phyloP scores from a whole-genome alignment of 306 rosid genomes.

The Geum urbanum region DNA sequence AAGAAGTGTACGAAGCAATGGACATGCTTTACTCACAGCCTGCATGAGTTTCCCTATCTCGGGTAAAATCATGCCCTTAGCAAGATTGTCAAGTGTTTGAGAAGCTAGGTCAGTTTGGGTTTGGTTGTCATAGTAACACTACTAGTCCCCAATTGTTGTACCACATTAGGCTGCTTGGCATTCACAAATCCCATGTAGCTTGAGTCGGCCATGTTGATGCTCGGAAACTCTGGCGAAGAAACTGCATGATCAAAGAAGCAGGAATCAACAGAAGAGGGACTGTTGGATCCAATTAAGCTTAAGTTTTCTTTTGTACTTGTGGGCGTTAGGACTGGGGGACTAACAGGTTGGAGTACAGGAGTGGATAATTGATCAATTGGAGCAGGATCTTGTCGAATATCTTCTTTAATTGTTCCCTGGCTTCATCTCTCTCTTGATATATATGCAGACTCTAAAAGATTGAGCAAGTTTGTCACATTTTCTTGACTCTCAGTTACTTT shows the following conservation, averaged over 20 bases:
- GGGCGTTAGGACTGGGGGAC: conserved; percentile 30
- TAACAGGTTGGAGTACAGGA: conserved; percentile 28
- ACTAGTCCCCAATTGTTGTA: conserved; percentile 5
- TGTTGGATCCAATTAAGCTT: conserved; percentile 43
- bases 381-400: conserved; percentile 19
- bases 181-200: conserved; percentile 29
- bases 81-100: conserved; percentile 35
- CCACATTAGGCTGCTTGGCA: conserved; percentile 12
- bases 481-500: conserved; percentile 36
- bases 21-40: conserved; percentile 62
- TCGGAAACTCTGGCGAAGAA: conserved; percentile 60
- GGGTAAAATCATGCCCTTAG: conserved; percentile 44
- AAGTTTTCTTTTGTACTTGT: conserved; percentile 40
- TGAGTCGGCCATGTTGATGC: conserved; percentile 44
- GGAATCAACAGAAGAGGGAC: conserved; percentile 53
- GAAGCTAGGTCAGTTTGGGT: conserved; percentile 34
- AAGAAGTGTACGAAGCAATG: conserved; percentile 49
- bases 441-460: conserved; percentile 34
- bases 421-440: conserved; percentile 57
- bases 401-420: conserved; percentile 43
- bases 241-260: conserved; percentile 42
- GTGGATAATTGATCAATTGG: conserved; percentile 14
- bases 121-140: conserved; percentile 8
- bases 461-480: conserved; percentile 27
- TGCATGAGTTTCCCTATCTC: conserved; percentile 55